Conservation (phyloP, 208 protist species). For the Novymonas esmeraldas region DNA sequence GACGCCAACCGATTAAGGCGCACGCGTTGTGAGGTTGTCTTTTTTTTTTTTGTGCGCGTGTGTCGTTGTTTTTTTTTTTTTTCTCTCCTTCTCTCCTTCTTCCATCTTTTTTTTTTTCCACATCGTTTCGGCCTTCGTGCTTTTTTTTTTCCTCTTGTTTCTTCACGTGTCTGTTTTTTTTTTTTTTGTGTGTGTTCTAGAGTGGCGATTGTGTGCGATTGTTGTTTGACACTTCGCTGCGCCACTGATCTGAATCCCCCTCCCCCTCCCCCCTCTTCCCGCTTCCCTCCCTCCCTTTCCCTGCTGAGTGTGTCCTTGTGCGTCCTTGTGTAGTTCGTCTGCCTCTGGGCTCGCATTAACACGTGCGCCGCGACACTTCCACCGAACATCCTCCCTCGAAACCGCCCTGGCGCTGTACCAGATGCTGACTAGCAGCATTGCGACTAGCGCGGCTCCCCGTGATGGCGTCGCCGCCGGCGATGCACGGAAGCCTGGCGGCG, state of each 20-base stretch:
- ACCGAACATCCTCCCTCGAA: too few relatives aligned
- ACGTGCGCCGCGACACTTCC: too few relatives aligned
- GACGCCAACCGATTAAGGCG: too few relatives aligned
- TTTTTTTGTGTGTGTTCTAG: background rate
- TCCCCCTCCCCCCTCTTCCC: background rate
- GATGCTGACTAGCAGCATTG: background rate
- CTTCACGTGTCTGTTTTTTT: background rate
- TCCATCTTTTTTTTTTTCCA: background rate
- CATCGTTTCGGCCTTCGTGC: background rate
- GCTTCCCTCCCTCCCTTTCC: conserved; percentile 2
- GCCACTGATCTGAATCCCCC: too few relatives aligned
- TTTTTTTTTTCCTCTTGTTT: conserved; percentile 21
- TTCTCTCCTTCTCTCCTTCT: background rate
- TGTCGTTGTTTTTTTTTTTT: background rate
- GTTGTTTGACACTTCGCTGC: too few relatives aligned
- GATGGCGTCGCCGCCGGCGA: background rate
- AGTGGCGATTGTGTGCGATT: too few relatives aligned
- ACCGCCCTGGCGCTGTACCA: too few relatives aligned
- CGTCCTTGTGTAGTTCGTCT: background rate
- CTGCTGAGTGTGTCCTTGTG: background rate
- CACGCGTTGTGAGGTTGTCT: background rate
- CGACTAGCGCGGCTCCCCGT: too few relatives aligned
- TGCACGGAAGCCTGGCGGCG: too few relatives aligned
- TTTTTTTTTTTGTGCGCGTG: background rate
- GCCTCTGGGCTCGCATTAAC: too few relatives aligned